Evolutionary conservation across 202 grass and related monocot genomes (phyloP).

Genomic region (Saccharum hybrid): DNA sequence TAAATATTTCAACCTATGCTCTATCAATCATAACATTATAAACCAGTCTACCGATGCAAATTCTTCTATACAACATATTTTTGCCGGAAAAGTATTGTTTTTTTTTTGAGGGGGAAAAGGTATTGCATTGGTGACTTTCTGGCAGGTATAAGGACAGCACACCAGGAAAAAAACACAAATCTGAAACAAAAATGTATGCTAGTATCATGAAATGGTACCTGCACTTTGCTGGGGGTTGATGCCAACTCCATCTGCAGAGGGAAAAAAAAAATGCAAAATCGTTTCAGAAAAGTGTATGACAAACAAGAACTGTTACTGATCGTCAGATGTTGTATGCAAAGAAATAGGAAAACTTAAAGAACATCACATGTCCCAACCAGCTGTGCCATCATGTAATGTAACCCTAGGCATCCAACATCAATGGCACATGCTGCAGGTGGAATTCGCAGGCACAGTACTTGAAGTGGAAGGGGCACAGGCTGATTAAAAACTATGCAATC

Average conservation of each 20-base stretch:
- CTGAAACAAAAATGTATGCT: not conserved
- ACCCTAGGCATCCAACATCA: not conserved
- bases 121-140: not conserved
- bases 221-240: conserved; percentile 99
- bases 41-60: not conserved
- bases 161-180: not conserved
- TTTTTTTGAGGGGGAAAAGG: not conserved
- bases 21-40: not conserved
- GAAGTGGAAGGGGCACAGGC: not conserved
- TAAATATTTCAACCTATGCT: not conserved
- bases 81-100: not conserved
- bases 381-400: not conserved
- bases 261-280: not conserved
- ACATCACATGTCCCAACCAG: not conserved
- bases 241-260: conserved; percentile 87
- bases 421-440: not conserved
- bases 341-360: not conserved
- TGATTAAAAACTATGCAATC: not conserved
- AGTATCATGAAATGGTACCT: conserved; percentile 50
- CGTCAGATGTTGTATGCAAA: not conserved
- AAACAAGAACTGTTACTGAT: not conserved
- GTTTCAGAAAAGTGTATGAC: too few relatives aligned
- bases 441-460: not conserved
- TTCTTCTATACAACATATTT: conserved; percentile 8
- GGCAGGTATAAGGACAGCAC: not conserved